A percentile compares a stretch with the other conserved stretches of the same genome.
Conservation (phyloP, 805 yeast species). For the Candida dajiaensis region DNA sequence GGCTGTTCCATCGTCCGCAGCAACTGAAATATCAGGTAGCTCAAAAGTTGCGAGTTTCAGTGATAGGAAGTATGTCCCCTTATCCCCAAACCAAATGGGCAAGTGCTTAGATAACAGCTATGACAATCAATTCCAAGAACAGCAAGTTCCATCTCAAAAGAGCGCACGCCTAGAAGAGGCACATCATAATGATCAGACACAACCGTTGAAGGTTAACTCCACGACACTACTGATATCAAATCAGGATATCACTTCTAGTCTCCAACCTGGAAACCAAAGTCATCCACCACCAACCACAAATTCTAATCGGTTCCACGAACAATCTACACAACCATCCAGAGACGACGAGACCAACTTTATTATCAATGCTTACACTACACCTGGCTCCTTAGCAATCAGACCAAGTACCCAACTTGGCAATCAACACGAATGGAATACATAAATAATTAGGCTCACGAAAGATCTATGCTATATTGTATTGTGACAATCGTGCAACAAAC, state of each 20-base stretch:
- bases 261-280: not conserved
- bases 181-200: not conserved
- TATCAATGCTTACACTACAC: conserved; percentile 19
- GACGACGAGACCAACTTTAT: conserved; percentile 4
- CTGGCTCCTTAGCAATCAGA: conserved; percentile 14
- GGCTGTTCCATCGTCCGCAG: not conserved
- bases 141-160: not conserved
- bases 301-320: not conserved
- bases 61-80: conserved; percentile 8
- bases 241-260: not conserved
- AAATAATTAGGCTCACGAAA: no score
- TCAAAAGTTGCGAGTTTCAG: not conserved
- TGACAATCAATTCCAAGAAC: not conserved
- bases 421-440: conserved; percentile 16
- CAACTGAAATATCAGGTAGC: not conserved
- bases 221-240: not conserved
- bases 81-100: conserved; percentile 16
- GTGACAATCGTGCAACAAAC: not conserved
- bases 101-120: conserved; percentile 14
- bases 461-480: not conserved
- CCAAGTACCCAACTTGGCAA: conserved; percentile 10
- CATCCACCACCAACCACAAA: conserved; percentile 7
- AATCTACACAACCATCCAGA: not conserved
- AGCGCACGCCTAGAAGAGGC: not conserved
- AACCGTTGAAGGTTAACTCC: not conserved